Base-by-base conservation (phyloP, 441 rosid genomes). In the Aleurites moluccanus region DNA sequence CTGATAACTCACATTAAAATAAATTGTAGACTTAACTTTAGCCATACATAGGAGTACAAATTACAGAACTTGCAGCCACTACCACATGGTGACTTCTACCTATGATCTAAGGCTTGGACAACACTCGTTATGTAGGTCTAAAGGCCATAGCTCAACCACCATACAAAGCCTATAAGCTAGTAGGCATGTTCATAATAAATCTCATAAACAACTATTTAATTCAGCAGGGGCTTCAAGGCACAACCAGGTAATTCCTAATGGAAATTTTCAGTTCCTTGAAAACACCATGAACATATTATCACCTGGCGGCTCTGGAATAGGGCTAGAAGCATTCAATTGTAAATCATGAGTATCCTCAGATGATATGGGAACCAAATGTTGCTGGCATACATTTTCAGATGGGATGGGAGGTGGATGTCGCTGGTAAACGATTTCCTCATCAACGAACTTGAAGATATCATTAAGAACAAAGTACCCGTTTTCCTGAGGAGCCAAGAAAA, bases 401-500 rank as follows among this genome's bases (percentile, higher is more conserved):
- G 80, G 47, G 13, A 75, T 33, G 23, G 85, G 47, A 13, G 73
- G 76, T 70, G 80, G 80, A 35, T 85, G 83, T 61, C 84, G 93
- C 61, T 83, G 89, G 76, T 84, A 79, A 75, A 83, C 27, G 21
- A 73, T 79, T 56, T 85, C 91, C 47, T 88, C 96, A n/a, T 89
- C 94, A 64, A 89, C 70, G 79, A 84, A 89, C 67, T 89, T 90
- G 79, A 96, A 89, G 68, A 96, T 88, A 80, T 96, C 97, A 82
- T 89, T 96, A 63, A 96, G 89, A 78, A 96, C 90, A 83, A 88
- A 96, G 79, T 84, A 93, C 25, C 98, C 98, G 23, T 83, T 92
- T 86, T 91, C 96, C 77, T 93, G 98, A 44, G 98, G 98, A 67
- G 98, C 98, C 79, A 96, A 91, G 82, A 93, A 96, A 83, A 96